Conservation (phyloP, 1,284 basidiomycete species). For the Moesziomyces antarcticus region DNA sequence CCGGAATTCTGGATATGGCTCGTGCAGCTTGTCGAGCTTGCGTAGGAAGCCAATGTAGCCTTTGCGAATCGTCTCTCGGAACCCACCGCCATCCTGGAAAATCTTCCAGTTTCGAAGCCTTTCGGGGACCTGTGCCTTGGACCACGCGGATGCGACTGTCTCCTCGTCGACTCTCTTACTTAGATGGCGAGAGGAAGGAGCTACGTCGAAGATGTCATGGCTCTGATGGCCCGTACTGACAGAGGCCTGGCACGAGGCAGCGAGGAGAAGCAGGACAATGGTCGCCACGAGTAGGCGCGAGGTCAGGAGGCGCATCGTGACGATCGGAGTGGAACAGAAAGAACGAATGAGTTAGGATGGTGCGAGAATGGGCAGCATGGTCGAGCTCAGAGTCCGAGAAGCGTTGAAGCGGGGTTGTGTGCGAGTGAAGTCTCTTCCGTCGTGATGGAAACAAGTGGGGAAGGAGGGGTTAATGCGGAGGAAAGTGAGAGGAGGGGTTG, state of each 20-base stretch:
- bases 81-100: conserved; percentile 23
- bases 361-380: no score
- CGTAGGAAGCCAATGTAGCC: conserved; percentile 9
- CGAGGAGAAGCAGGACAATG: no score
- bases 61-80: conserved; percentile 23
- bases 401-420: neutral
- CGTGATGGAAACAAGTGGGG: neutral
- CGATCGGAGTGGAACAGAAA: no score
- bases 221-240: neutral
- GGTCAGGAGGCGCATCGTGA: no score
- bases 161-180: neutral
- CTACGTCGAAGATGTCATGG: no score
- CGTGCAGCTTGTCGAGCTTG: conserved; percentile 11
- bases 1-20: conserved; percentile 14
- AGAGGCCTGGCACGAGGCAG: neutral
- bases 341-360: no score
- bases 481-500: neutral
- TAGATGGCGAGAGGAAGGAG: neutral
- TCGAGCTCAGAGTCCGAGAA: neutral
- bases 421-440: neutral
- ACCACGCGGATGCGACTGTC: conserved; percentile 1
- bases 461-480: neutral
- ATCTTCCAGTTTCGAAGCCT: conserved; percentile 15
- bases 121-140: conserved; percentile 19
- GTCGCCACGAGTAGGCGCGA: no score